Evolutionary conservation across 768 basidiomycete genomes (phyloP).

Genomic region (Collybia sordida): DNA sequence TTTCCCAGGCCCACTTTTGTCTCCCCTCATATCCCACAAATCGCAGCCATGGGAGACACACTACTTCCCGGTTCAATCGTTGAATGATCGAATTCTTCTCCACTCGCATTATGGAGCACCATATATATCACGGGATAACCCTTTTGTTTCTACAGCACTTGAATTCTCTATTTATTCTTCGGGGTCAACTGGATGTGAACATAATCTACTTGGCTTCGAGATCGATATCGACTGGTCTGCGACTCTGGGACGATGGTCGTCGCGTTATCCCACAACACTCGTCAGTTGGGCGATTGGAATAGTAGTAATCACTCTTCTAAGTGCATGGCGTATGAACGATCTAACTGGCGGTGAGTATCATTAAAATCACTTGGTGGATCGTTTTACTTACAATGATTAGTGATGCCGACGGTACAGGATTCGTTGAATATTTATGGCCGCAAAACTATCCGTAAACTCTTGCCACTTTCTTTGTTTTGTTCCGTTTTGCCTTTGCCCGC

Average conservation of each 20-base stretch:
- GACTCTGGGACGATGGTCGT: constrained; percentile 67
- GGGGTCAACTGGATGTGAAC: constrained; percentile 46
- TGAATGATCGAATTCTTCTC: constrained; percentile 44
- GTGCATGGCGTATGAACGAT: constrained; percentile 45
- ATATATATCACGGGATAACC: constrained; percentile 45
- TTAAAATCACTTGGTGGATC: neutral
- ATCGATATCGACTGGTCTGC: constrained; percentile 71
- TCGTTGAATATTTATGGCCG: constrained; percentile 47
- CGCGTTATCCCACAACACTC: constrained; percentile 73
- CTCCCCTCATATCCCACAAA: constrained; percentile 66
- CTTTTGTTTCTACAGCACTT: constrained; percentile 34
- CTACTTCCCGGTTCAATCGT: constrained; percentile 54
- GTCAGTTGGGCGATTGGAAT: constrained; percentile 75
- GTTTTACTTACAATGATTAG: constrained; percentile 22
- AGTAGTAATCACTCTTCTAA: constrained; percentile 56
- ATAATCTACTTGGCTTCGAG: constrained; percentile 34
- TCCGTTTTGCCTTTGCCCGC: constrained; percentile 59
- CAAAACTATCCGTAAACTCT: constrained; percentile 37
- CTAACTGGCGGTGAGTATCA: constrained; percentile 20
- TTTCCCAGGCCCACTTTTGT: constrained; percentile 48
- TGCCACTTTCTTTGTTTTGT: constrained; percentile 40
- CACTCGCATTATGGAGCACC: constrained; percentile 73
- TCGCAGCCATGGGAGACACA: constrained; percentile 64
- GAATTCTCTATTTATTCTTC: constrained; percentile 61
- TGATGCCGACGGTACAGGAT: constrained; percentile 46